Conservation (phyloP, 192 early-diverging fungal genomes). For the Coemansia sp. region DNA sequence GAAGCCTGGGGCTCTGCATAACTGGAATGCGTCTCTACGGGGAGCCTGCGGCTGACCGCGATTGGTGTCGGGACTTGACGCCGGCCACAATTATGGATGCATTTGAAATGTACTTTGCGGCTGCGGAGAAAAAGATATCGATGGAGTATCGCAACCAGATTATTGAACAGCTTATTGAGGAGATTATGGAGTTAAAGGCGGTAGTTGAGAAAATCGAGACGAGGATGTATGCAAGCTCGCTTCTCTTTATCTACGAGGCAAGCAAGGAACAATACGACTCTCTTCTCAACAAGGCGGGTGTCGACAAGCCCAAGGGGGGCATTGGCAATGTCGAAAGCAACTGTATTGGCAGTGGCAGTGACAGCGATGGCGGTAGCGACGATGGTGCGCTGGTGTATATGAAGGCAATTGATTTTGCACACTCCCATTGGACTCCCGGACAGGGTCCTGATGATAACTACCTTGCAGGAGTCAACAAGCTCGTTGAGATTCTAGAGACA, state of each 20-base stretch:
- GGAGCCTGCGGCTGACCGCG: constrained; percentile 6
- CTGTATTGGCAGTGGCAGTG: constrained; percentile 20
- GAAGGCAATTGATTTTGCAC: constrained; percentile 88
- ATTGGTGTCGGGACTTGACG: constrained; percentile 29
- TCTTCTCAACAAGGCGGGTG: constrained; percentile 38
- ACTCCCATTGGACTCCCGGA: constrained; percentile 67
- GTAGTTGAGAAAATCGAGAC: constrained; percentile 58
- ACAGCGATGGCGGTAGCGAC: constrained; percentile 43
- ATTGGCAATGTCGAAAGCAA: constrained; percentile 9
- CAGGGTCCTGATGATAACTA: constrained; percentile 69
- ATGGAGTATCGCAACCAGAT: constrained; percentile 57
- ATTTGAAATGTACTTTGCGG: constrained; percentile 66
- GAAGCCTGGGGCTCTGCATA: constrained; percentile 64
- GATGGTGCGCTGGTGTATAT: constrained; percentile 58
- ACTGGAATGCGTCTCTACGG: constrained; percentile 69
- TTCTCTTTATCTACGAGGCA: constrained; percentile 83
- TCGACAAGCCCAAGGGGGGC: background rate
- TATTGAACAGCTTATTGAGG: constrained; percentile 62
- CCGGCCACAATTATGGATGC: constrained; percentile 59
- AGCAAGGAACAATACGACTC: constrained; percentile 56
- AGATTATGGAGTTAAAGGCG: constrained; percentile 59
- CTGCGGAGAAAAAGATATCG: constrained; percentile 42
- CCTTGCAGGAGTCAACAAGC: constrained; percentile 64
- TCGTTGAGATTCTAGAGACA: constrained; percentile 58
- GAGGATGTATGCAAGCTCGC: constrained; percentile 70